Evolutionary conservation across 2,329 filamentous ascomycete species (phyloP), one percentile per base, ranked within the genome.

Genomic region (Bimuria novae-zelandiae): DNA sequence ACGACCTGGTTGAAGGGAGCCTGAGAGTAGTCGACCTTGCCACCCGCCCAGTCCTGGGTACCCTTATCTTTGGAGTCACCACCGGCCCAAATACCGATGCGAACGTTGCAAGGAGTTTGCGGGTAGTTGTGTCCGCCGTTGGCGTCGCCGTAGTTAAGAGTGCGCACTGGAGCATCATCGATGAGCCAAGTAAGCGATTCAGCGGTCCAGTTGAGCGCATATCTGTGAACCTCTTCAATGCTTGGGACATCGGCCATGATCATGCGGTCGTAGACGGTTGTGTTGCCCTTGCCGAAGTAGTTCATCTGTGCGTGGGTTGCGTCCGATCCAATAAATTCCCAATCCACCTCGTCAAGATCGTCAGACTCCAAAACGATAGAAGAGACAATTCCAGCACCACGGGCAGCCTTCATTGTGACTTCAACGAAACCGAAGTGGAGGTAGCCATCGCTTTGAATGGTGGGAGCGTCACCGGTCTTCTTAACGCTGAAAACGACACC

Each of bases 341-440:
- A 93, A 69, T 96, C 92, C 35, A 96, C 86, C 75, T 96, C 90
- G 70, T 96, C 92, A 12, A 93, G 81, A 63, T 92, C 87, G 62
- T 94, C 88, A 45, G 89, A 93, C 60, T 94, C 81, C 73, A 93
- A 82, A 70, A 96, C 92, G 67, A 95, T 87, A 56, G 89, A 83
- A 66, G 87, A 91, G 63, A 96, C 84, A 57, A 96, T 87, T 46
- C 92, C 92, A 7, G 77, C 77, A 16, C 92, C 92, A 1, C 79
- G 76, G 0, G 92, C 86, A 3, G 89, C 89, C 77, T 90, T 90
- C 79, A 95, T 83, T 61, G 84, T 80, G 52, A 93, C 82, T 74
- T 94, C 90, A 51, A 90, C 86, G 55, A 86, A 84, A 49, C 91
- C 91, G 61, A 89, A 93, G 79, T 95, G 92, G 74, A 96, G 89